Percentiles rank a stretch among this genome's conserved stretches.
Evolutionary conservation across 108 stramenopile genomes (phyloP).

Genomic region (Chaetoceros tenuissimus): DNA sequence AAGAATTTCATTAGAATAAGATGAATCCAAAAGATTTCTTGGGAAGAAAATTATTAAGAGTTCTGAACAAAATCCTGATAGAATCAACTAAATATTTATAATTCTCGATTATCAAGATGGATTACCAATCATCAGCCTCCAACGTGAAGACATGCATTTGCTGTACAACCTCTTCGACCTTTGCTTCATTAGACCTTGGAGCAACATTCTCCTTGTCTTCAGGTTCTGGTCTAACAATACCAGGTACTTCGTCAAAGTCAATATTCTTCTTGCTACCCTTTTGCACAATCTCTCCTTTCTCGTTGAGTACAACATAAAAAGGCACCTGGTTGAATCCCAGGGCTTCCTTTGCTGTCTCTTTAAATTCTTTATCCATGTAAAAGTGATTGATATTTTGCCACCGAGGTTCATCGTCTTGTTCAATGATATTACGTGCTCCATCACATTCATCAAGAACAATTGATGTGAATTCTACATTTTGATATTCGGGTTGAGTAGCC

Average conservation of each 20-base stretch:
- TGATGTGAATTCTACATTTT: constrained; percentile 62
- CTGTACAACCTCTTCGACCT: too few species aligned
- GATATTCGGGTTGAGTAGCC: constrained; percentile 46
- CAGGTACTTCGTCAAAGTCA: constrained; percentile 55
- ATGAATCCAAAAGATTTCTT: too few species aligned
- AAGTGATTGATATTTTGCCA: constrained; percentile 69
- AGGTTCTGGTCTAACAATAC: constrained; percentile 13
- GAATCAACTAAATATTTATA: too few species aligned
- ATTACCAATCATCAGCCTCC: too few species aligned
- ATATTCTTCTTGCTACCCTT: constrained; percentile 56
- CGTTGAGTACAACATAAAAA: constrained; percentile 76
- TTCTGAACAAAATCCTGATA: too few species aligned
- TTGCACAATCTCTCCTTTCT: constrained; percentile 58
- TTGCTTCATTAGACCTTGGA: too few species aligned
- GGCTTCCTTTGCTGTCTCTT: constrained; percentile 66
- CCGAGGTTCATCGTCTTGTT: constrained; percentile 50
- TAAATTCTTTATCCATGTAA: constrained; percentile 65
- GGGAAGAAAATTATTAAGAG: too few species aligned
- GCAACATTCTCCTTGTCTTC: constrained; percentile 6
- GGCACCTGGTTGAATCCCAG: constrained; percentile 75
- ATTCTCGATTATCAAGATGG: too few species aligned
- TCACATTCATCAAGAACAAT: constrained; percentile 79
- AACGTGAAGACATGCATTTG: too few species aligned
- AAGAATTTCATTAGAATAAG: too few species aligned
- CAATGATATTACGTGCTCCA: constrained; percentile 79